A percentile compares a stretch with the other conserved stretches of the same genome.
phyloP scores from a whole-genome alignment of 129 eudicot genomes.

The Ambrosia artemisiifolia region DNA sequence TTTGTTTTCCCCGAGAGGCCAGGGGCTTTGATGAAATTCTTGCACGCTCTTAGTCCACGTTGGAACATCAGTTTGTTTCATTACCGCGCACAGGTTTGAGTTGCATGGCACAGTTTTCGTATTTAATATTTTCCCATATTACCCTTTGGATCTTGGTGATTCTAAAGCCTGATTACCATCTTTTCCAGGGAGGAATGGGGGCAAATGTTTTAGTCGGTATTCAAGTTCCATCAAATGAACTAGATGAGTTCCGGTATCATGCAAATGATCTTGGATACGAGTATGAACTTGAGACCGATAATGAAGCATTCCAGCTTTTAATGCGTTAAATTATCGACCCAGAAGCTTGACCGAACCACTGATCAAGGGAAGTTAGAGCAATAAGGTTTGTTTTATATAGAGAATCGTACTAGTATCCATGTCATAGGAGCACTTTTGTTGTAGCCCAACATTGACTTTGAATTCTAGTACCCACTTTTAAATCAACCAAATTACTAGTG shows the following conservation, averaged over 20 bases:
- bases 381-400: neutral
- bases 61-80: constrained; percentile 98
- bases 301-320: constrained; percentile 58
- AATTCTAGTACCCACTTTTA: neutral
- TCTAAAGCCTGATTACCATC: constrained; percentile 12
- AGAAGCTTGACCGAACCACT: neutral
- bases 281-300: constrained; percentile 52
- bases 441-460: neutral
- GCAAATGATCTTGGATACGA: constrained; percentile 79
- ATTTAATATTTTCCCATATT: neutral
- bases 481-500: neutral
- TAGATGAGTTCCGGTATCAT: constrained; percentile 57
- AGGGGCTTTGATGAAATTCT: constrained; percentile 88
- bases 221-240: constrained; percentile 59
- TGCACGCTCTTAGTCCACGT: constrained; percentile 84
- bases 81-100: constrained; percentile 87
- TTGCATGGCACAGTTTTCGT: constrained; percentile 36
- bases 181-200: constrained; percentile 80
- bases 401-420: neutral
- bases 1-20: constrained; percentile 93
- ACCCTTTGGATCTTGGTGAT: constrained; percentile 7
- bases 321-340: constrained; percentile 46
- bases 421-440: neutral
- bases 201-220: constrained; percentile 95
- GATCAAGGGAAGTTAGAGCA: neutral